These are phyloP conservation scores for Umbelopsis vinacea DNA, from an alignment of 192 early-diverging fungal species.

Conservation along the genomic window DNA sequence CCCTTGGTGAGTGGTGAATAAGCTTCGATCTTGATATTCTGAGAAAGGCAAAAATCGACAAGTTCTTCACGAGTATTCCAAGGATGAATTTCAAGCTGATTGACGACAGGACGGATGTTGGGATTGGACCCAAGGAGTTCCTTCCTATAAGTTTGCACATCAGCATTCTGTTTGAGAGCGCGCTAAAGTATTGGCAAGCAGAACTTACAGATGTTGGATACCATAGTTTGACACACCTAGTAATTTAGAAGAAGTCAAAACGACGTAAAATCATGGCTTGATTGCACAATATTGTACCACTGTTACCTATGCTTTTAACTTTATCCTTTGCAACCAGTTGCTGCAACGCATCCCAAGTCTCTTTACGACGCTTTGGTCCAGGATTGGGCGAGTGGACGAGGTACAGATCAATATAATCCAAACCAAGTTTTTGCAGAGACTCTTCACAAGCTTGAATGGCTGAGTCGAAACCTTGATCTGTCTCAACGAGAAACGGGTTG, in stretches of 20 bases:
- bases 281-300: neutral
- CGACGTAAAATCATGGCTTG: no score
- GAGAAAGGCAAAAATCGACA: constrained; percentile 44
- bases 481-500: neutral
- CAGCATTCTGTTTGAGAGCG: neutral
- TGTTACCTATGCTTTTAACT: constrained; percentile 54
- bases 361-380: constrained; percentile 47
- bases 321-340: constrained; percentile 51
- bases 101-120: constrained; percentile 49
- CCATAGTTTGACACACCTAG: constrained; percentile 60
- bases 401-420: constrained; percentile 66
- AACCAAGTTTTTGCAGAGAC: constrained; percentile 54
- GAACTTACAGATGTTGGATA: constrained; percentile 46
- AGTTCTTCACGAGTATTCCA: constrained; percentile 52
- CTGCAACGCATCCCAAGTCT: constrained; percentile 58
- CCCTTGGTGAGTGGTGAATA: constrained; percentile 61
- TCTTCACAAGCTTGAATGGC: constrained; percentile 54
- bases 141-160: constrained; percentile 12
- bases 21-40: constrained; percentile 58
- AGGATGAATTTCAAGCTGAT: constrained; percentile 63
- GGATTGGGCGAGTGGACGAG: constrained; percentile 62
- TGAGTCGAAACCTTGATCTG: constrained; percentile 54
- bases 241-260: no score
- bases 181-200: no score
- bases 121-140: constrained; percentile 48